Base-by-base conservation (phyloP, 1,284 basidiomycete species). In the Austroboletus niveus region DNA sequence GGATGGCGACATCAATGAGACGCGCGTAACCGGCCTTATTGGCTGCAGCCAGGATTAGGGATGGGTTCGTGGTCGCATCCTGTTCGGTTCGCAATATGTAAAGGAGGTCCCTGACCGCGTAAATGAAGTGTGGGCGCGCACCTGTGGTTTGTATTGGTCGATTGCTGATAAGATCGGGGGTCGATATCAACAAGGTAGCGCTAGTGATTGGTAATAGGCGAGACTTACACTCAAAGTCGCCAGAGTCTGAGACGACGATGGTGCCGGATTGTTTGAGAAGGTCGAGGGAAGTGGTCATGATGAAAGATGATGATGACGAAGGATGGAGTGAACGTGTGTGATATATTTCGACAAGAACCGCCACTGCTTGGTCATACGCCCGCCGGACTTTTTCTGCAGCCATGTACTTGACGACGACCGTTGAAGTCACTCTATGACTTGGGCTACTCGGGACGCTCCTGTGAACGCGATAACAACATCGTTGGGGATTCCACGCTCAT, bases 41-140 rank as follows among this genome's bases (percentile, higher is more conserved):
- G 60, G 93, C 87, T 42, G 95, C 96, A 24, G 93, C 90, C 57
- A 98, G 83, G 72, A 95, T 90, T 67, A 92, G 75, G 39, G 89
- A 92, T 27, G 94, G 94, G 79, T 97, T 97, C 59, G 94, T 97
- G 47, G 94, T 97, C 30, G 94, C 94, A 75, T 90, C 88, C 83
- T 89, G 36, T 52, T 27, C 32, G 32, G 32, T 34, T 34, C 32
- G 9, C 32, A 7, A 34, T 34, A 14, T 34, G 32, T 10, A 24
- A 24, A 24, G 22, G 22, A 24, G 22, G 22, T 24, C 32, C 32
- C 32, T 34, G 32, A 11, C 32, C 32, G 10, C n/a, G 42, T 45
- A 47, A 53, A 52, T 54, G 50, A 54, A 51, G 51, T 49, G 48
- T 36, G 45, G 17, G 46, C 61, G 53, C 66, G 53, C 66, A 81